Base-by-base conservation (phyloP, 768 basidiomycete species). In the Scleroderma bovista region DNA sequence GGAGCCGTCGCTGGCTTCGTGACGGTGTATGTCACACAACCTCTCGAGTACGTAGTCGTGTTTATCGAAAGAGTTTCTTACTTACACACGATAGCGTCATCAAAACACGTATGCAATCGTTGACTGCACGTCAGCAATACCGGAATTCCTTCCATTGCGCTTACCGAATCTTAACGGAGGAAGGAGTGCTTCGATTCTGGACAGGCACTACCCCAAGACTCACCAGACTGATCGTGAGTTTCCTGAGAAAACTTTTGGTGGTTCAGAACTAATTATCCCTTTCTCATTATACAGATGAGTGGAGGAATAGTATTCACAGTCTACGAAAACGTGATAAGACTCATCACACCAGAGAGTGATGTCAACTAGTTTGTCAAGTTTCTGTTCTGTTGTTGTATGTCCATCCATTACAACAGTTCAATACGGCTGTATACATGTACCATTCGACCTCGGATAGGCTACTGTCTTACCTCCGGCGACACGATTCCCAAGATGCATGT, bases 41-140 rank as follows among this genome's bases (percentile, higher is more conserved):
- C 89, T 5, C 73, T 92, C 13, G 88, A 91, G 87, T 86, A 42
- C 42, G 79, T 73, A 22, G n/a, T 40, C 22, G 12, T 42, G 24
- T 22, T 16, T 23, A 16, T 24, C 41, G 15, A 16, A 24, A 6
- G 9, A n/a, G n/a, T n/a, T n/a, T 29, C 22, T 23, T 12, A 16
- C 24, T 16, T 42, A 36, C 32, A 15, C 19, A 5, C 13, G 17
- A 13, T 56, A 95, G 93, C 62, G 93, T 97, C 26, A 81, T 98
- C 69, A 99, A 98, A 71, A 98, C 96, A 11, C 82, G 95, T 22
- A 99, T 98, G 96, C 96, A 99, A 68, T 85, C 91, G 6, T 75
- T 99, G 10, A 78, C 80, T 49, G 96, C 95, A 1, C 75, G 80
- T 10, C 69, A 75, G 20, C 85, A 93, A 52, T 99, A 98, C 64